Conservation (phyloP, 768 basidiomycete species). For the Scleroderma bovista region DNA sequence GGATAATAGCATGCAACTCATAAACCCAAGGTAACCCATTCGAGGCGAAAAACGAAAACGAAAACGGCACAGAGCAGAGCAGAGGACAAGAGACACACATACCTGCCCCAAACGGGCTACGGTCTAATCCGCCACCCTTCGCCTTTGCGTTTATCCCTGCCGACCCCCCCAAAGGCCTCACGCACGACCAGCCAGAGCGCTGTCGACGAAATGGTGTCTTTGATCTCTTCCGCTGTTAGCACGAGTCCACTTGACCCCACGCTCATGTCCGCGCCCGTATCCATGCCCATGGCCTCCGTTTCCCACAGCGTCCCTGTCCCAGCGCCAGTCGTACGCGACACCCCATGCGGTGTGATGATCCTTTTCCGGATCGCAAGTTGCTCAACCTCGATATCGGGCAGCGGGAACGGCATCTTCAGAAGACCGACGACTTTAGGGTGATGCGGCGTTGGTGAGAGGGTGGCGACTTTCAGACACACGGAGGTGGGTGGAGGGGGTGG, state of each 20-base stretch:
- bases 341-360: conserved; percentile 27
- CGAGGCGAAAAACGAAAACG: neutral
- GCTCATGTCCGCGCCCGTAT: neutral
- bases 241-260: conserved; percentile 30
- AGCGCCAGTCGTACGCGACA: neutral
- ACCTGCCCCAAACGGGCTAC: conserved; percentile 22
- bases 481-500: neutral
- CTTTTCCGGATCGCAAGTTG: conserved; percentile 49
- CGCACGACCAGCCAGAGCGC: conserved; percentile 89
- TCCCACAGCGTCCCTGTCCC: too few species aligned
- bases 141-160: conserved; percentile 70
- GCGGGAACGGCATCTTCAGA: conserved; percentile 85
- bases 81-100: too few species aligned
- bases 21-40: neutral
- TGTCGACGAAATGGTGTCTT: conserved; percentile 85
- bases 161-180: conserved; percentile 89
- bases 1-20: too few species aligned
- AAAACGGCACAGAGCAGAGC: conserved; percentile 2
- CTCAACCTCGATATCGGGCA: conserved; percentile 78
- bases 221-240: conserved; percentile 87
- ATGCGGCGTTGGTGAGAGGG: conserved; percentile 87
- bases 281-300: neutral
- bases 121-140: conserved; percentile 74
- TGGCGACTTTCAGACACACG: conserved; percentile 64
- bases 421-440: conserved; percentile 93